phyloP scores from a whole-genome alignment of 2,329 filamentous ascomycete species.

The Pestalotiopsis sp. region DNA sequence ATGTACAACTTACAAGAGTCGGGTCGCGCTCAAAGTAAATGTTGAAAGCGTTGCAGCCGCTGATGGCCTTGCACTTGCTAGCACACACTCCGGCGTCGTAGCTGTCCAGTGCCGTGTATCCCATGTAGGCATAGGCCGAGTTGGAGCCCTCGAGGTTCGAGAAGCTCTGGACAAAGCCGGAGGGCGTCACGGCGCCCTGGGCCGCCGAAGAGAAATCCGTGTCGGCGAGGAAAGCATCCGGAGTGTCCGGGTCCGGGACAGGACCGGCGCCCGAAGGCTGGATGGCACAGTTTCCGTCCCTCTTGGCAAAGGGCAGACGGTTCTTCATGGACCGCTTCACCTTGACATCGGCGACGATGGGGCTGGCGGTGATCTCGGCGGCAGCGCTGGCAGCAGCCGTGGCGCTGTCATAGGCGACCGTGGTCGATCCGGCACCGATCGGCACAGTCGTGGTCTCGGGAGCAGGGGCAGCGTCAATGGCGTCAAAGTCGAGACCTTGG shows the following conservation, averaged over 20 bases:
- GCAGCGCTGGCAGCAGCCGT: neutral
- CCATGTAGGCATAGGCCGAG: constrained; percentile 33
- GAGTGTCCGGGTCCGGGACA: constrained; percentile 32
- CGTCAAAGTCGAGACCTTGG: constrained; percentile 4
- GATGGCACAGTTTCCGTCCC: neutral
- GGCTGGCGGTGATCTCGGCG: neutral
- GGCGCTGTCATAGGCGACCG: neutral
- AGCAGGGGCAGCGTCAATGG: neutral
- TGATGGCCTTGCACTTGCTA: constrained; percentile 23
- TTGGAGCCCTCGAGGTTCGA: constrained; percentile 30
- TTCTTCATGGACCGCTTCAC: neutral
- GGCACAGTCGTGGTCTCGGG: neutral
- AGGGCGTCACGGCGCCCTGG: constrained; percentile 26
- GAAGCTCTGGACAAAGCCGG: constrained; percentile 36
- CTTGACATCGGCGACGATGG: neutral
- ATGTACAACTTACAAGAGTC: constrained; percentile 14
- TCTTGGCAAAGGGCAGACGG: neutral
- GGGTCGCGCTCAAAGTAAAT: constrained; percentile 33
- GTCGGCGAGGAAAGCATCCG: constrained; percentile 29
- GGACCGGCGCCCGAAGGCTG: constrained; percentile 32
- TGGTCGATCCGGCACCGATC: constrained; percentile 3
- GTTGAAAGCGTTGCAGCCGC: constrained; percentile 29
- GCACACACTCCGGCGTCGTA: constrained; percentile 28
- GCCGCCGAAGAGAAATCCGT: constrained; percentile 23
- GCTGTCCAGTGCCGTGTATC: constrained; percentile 22